Base-by-base conservation (phyloP, 2,329 filamentous ascomycete species). In the Penicillium rolfsii region DNA sequence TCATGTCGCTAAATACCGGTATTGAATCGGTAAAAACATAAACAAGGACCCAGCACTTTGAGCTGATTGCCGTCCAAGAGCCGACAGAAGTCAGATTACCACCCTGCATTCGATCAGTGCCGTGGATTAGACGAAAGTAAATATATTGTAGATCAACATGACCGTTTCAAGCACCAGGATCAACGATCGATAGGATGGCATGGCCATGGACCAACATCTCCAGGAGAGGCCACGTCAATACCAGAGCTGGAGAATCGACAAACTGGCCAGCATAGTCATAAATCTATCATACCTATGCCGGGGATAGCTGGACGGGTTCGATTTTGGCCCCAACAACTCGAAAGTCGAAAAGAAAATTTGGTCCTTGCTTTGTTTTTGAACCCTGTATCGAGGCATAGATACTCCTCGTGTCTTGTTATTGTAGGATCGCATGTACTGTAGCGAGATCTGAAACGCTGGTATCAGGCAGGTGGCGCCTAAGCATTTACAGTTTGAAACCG, bases 11-110 rank as follows among this genome's bases (percentile, higher is more conserved):
- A 77, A 91, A 91, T 48, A 86, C 84, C 0, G 89, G 89, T 7
- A 91, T 87, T 0, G 85, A 85, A 73, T 89, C 85, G 11, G 88
- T 87, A 58, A 91, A 87, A 58, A 91, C 74, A 80, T 86, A 89
- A 1, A 87, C 85, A 16, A 89, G 68, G 3, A 85, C 68, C 85
- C 87, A 91, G 45, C 85, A 76, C 9, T 69, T 73, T 0, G 82
- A 70, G 1, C 84, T 82, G 48, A 91, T 84, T 2, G 63, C 80
- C 12, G 85, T 67, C 89, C 89, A 91, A n/a, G 81, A 81, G 1
- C 81, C 73, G 19, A 83, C 82, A 3, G 84, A 83, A 0, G 80
- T 61, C 55, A 77, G 73, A 41, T 81, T 85, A 49, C 79, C 78
- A 59, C 80, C 78, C 45, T 78, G 76, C 74, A 85, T 77, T 70